Percentiles rank a stretch among this genome's conserved stretches.
Conservation (phyloP, 805 yeast genomes). For the Dipodascus albidus region DNA sequence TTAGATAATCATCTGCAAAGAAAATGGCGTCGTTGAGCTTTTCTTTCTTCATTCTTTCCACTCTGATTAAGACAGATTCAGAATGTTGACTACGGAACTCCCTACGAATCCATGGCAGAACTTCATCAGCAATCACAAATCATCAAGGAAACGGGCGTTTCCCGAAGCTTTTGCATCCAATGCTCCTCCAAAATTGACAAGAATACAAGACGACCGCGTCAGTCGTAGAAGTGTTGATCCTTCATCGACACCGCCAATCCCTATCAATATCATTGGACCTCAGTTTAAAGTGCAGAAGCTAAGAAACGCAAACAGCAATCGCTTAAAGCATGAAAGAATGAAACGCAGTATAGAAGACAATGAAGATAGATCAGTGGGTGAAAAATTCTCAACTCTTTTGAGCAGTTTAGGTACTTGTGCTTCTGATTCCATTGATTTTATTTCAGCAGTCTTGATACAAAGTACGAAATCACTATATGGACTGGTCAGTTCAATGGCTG, state of each 20-base stretch:
- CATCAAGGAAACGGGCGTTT: neutral
- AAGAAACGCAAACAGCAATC: neutral
- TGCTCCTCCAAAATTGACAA: neutral
- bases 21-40: neutral
- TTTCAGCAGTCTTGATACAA: neutral
- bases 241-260: neutral
- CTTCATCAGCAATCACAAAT: neutral
- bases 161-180: neutral
- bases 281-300: neutral
- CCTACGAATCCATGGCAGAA: neutral
- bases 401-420: neutral
- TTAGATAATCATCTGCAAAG: neutral
- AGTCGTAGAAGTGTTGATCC: neutral
- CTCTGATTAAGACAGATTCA: neutral
- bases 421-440: neutral
- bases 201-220: neutral
- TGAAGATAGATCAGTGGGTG: neutral
- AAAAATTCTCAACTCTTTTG: neutral
- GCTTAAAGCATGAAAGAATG: neutral
- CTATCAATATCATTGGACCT: neutral
- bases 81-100: neutral
- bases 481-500: neutral
- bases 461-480: neutral
- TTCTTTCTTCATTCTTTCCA: neutral
- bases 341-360: no score